These are phyloP conservation scores for Cubamyces lactineus DNA, from an alignment of 768 basidiomycete species.

Conservation along the genomic window DNA sequence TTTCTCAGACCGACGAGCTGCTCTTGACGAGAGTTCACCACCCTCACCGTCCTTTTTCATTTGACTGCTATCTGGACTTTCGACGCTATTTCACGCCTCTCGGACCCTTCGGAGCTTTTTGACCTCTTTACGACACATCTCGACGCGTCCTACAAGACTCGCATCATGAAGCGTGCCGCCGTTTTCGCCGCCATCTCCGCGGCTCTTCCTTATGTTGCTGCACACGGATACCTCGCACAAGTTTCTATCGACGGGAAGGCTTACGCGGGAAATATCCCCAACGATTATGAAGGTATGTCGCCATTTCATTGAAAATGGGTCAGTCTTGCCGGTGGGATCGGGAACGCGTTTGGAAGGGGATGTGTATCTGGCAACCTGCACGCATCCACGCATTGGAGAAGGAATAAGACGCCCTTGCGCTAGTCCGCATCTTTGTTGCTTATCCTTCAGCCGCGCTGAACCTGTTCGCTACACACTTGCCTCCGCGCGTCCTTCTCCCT, in stretches of 20 bases:
- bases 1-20: constrained; percentile 7
- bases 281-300: constrained; percentile 36
- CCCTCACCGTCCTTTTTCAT: constrained; percentile 4
- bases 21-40: constrained; percentile 21
- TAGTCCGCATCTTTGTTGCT: not conserved
- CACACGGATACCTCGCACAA: constrained; percentile 48
- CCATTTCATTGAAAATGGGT: not conserved
- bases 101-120: not conserved
- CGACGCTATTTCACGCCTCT: not conserved
- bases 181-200: constrained; percentile 24
- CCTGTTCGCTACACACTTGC: not conserved
- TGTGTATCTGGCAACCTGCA: no score
- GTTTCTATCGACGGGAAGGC: constrained; percentile 48
- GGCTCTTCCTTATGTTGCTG: constrained; percentile 34
- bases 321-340: not conserved
- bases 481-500: not conserved
- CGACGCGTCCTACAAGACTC: not conserved
- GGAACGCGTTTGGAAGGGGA: not conserved
- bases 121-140: not conserved
- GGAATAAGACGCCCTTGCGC: not conserved
- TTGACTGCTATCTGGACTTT: not conserved
- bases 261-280: constrained; percentile 49
- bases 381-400: no score
- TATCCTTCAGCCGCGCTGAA: not conserved
- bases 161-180: constrained; percentile 14